phyloP scores from a whole-genome alignment of 345 rosid genomes.

The Heritiera fomes region DNA sequence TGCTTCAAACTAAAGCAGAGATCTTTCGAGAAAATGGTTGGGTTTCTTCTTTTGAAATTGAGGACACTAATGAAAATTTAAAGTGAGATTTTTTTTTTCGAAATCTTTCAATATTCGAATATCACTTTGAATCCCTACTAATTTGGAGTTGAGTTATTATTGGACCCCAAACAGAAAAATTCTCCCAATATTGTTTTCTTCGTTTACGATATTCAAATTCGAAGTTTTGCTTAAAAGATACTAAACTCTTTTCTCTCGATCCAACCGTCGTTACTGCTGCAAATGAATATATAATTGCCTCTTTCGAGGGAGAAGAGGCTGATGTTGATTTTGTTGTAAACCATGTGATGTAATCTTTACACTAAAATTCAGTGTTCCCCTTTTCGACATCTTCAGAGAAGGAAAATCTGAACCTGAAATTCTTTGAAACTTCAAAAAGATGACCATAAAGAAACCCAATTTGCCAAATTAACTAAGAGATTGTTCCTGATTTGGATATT shows the following conservation, averaged over 20 bases:
- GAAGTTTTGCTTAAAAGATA: too few relatives aligned
- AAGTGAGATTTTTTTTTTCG: neutral
- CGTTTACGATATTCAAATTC: too few relatives aligned
- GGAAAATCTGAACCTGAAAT: slow-evolving; percentile 20
- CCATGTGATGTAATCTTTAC: slow-evolving; percentile 24
- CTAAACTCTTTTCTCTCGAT: too few relatives aligned
- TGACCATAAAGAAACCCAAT: neutral
- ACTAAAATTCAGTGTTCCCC: slow-evolving; percentile 27
- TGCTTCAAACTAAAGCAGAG: neutral
- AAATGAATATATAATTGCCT: slow-evolving; percentile 19
- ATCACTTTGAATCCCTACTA: too few relatives aligned
- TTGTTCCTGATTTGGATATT: neutral
- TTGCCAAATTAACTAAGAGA: neutral
- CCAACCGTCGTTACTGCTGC: neutral
- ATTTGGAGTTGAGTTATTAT: too few relatives aligned
- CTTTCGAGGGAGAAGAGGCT: neutral
- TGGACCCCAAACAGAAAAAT: too few relatives aligned
- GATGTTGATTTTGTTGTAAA: slow-evolving; percentile 2
- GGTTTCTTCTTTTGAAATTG: neutral
- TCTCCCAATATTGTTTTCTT: too few relatives aligned
- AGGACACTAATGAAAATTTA: neutral
- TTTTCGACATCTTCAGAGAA: slow-evolving; percentile 23
- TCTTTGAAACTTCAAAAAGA: neutral
- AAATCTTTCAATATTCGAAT: too few relatives aligned
- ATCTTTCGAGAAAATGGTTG: neutral